Evolutionary conservation across 2,329 filamentous ascomycete species (phyloP).

Genomic region (Cordyceps javanica): DNA sequence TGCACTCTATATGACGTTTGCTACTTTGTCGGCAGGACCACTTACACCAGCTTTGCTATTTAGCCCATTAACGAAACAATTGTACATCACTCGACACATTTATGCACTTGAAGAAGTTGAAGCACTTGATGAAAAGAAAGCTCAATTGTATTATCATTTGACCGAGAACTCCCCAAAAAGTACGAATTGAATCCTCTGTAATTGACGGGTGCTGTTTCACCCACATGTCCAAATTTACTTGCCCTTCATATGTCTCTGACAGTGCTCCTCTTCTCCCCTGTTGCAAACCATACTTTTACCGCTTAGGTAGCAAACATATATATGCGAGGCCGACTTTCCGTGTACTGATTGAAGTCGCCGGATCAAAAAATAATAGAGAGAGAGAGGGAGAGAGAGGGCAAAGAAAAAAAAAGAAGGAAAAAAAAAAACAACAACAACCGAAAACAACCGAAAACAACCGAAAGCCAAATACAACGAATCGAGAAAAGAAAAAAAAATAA

Average conservation of each 20-base stretch:
- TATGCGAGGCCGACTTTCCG: no score
- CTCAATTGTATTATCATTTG: neutral
- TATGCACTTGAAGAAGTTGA: no score
- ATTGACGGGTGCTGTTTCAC: constrained; percentile 4
- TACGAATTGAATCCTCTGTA: neutral
- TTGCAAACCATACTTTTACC: no score
- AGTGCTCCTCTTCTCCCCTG: no score
- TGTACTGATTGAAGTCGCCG: no score
- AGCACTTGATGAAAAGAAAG: neutral
- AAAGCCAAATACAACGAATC: neutral
- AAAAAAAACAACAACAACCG: neutral
- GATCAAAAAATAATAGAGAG: no score
- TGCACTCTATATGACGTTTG: neutral
- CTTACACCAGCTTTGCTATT: neutral
- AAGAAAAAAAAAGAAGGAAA: neutral
- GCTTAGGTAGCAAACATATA: no score
- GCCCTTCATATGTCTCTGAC: neutral
- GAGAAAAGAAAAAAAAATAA: neutral
- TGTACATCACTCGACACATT: neutral
- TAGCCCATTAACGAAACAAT: neutral
- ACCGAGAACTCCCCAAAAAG: neutral
- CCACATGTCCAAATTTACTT: constrained; percentile 5
- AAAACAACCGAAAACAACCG: neutral
- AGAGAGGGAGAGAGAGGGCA: neutral
- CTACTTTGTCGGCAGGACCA: constrained; percentile 1